These are phyloP conservation scores for Kwoniella heveanensis DNA, from an alignment of 768 basidiomycete species.

Conservation along the genomic window DNA sequence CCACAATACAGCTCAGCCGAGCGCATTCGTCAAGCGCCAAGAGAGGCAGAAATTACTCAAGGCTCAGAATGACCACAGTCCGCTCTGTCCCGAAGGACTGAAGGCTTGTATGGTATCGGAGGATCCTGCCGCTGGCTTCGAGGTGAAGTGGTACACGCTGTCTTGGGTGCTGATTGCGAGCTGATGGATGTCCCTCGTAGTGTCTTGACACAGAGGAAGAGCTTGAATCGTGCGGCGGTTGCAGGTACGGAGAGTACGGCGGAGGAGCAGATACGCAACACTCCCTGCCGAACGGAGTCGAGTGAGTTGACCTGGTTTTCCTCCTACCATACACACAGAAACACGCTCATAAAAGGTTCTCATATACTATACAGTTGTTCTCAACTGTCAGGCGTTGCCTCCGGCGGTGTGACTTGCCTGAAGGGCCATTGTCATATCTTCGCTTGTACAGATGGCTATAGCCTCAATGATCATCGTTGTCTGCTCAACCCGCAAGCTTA, in stretches of 20 bases:
- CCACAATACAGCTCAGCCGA: conserved; percentile 5
- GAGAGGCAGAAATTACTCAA: neutral
- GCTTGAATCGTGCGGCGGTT: neutral
- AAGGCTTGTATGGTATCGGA: neutral
- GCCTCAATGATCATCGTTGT: too few relatives aligned
- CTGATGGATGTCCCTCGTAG: neutral
- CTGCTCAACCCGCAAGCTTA: too few relatives aligned
- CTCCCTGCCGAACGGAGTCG: too few relatives aligned
- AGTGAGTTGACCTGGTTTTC: too few relatives aligned
- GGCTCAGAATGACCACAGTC: neutral
- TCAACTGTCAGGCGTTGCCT: too few relatives aligned
- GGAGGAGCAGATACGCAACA: too few relatives aligned
- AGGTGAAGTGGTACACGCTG: neutral
- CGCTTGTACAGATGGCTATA: too few relatives aligned
- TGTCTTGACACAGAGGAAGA: neutral
- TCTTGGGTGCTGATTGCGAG: neutral
- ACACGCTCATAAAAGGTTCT: too few relatives aligned
- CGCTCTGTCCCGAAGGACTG: neutral
- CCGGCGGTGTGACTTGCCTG: too few relatives aligned
- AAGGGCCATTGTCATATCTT: too few relatives aligned
- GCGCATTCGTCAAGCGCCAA: conserved; percentile 2
- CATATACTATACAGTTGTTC: too few relatives aligned
- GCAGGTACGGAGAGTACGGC: neutral
- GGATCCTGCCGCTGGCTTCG: neutral
- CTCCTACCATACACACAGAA: too few relatives aligned